Percentiles rank a stretch among this genome's conserved stretches.
Conservation (phyloP, 192 early-diverging fungal species). For the Gamsiella multidivaricata region DNA sequence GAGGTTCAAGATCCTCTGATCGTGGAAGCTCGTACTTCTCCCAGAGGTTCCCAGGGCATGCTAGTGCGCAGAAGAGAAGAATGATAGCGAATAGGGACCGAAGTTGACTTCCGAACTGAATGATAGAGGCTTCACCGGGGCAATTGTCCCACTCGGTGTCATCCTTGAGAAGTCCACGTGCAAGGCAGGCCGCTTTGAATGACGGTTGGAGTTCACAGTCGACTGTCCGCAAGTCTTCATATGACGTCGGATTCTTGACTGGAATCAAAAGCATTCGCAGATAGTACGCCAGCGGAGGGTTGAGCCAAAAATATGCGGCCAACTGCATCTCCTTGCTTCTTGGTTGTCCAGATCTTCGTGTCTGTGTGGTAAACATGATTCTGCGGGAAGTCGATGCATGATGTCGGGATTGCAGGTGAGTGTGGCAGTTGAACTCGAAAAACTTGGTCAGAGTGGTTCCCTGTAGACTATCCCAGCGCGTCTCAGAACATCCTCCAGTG, state of each 20-base stretch:
- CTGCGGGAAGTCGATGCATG: conserved; percentile 15
- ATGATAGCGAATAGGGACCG: conserved; percentile 26
- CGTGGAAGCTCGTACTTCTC: background rate
- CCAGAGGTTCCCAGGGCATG: conserved; percentile 1
- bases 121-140: conserved; percentile 17
- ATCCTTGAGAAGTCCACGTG: conserved; percentile 31
- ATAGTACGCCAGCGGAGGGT: conserved; percentile 29
- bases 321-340: conserved; percentile 16
- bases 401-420: background rate
- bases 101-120: conserved; percentile 19
- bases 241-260: conserved; percentile 25
- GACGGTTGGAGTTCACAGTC: conserved; percentile 1
- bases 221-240: conserved; percentile 28
- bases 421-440: conserved; percentile 20
- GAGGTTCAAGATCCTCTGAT: conserved; percentile 14
- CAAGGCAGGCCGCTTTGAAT: conserved; percentile 37
- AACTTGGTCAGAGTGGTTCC: conserved; percentile 26
- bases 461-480: background rate
- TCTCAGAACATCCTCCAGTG: conserved; percentile 8
- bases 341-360: conserved; percentile 10
- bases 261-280: conserved; percentile 24
- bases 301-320: conserved; percentile 30
- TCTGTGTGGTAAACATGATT: conserved; percentile 13
- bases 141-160: conserved; percentile 37
- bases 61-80: background rate